These are phyloP conservation scores for Ceratobasidium sp. DNA, from an alignment of 1,284 basidiomycete species.

Conservation along the genomic window DNA sequence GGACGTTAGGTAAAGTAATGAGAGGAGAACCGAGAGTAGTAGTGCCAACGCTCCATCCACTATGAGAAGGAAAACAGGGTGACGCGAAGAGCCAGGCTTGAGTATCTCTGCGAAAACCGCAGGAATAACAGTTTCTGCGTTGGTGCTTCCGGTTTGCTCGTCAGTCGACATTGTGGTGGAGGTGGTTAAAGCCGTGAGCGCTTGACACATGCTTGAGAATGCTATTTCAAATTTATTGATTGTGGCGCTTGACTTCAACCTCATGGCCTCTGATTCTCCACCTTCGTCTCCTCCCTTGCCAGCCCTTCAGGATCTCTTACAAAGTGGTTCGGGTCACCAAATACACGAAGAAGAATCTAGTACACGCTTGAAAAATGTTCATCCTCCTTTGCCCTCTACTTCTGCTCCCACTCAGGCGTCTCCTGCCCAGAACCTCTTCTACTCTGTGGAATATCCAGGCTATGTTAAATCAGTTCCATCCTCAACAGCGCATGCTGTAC, in stretches of 20 bases:
- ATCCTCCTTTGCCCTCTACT: not conserved
- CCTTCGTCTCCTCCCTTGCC: slow-evolving; percentile 18
- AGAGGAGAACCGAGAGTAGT: slow-evolving; percentile 70
- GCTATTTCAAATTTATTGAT: slow-evolving; percentile 17
- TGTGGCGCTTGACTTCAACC: slow-evolving; percentile 19
- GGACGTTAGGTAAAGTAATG: slow-evolving; percentile 67
- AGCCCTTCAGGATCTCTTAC: not conserved
- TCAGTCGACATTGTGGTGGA: slow-evolving; percentile 21
- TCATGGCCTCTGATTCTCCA: slow-evolving; percentile 1
- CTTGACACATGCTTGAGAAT: no score
- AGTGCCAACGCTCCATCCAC: slow-evolving; percentile 71
- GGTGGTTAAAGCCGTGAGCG: not conserved
- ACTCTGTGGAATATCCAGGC: slow-evolving; percentile 91
- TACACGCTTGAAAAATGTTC: not conserved
- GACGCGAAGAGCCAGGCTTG: slow-evolving; percentile 77
- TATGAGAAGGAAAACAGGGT: slow-evolving; percentile 74
- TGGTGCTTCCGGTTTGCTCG: not conserved
- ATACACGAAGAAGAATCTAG: not conserved
- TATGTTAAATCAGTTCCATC: slow-evolving; percentile 71
- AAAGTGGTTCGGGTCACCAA: no score
- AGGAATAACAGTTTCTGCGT: slow-evolving; percentile 11
- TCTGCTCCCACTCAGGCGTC: slow-evolving; percentile 53
- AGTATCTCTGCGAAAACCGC: slow-evolving; percentile 70
- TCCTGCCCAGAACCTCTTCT: slow-evolving; percentile 71
- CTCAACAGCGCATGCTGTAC: slow-evolving; percentile 74